Conservation (phyloP, 2,329 filamentous ascomycete genomes). For the Neophaeococcomyces mojaviensis region DNA sequence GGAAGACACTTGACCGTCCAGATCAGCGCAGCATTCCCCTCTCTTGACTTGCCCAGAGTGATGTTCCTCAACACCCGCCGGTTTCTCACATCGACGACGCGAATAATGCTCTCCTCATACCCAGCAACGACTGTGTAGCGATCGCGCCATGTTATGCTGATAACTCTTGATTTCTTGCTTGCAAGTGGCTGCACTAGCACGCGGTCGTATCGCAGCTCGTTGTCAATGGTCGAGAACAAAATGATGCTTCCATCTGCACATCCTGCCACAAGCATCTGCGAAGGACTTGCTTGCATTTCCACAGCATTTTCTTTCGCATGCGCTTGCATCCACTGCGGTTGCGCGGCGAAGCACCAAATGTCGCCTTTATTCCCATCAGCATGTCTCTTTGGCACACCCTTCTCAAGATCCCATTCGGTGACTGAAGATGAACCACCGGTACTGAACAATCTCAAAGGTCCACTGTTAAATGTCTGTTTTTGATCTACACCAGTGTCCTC, state of each 20-base stretch:
- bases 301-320: slow-evolving; percentile 31
- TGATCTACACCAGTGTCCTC: slow-evolving; percentile 35
- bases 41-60: slow-evolving; percentile 74
- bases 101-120: slow-evolving; percentile 93
- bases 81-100: slow-evolving; percentile 77
- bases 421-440: slow-evolving; percentile 88
- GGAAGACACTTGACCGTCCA: slow-evolving; percentile 88
- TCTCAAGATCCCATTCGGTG: slow-evolving; percentile 88
- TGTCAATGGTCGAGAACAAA: slow-evolving; percentile 76
- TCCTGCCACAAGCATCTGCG: slow-evolving; percentile 69
- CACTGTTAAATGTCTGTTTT: slow-evolving; percentile 45
- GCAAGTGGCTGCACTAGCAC: not conserved
- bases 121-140: slow-evolving; percentile 76
- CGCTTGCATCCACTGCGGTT: slow-evolving; percentile 53
- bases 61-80: slow-evolving; percentile 71
- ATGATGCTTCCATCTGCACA: slow-evolving; percentile 88
- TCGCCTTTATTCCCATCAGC: slow-evolving; percentile 90
- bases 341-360: slow-evolving; percentile 91
- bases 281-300: slow-evolving; percentile 31
- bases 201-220: slow-evolving; percentile 68
- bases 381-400: slow-evolving; percentile 68
- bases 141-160: slow-evolving; percentile 86
- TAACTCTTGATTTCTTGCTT: slow-evolving; percentile 77
- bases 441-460: slow-evolving; percentile 82
- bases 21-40: slow-evolving; percentile 78